Evolutionary conservation across 371 early-diverging fungal genomes (phyloP).

Genomic region (Lichtheimia corymbifera): DNA sequence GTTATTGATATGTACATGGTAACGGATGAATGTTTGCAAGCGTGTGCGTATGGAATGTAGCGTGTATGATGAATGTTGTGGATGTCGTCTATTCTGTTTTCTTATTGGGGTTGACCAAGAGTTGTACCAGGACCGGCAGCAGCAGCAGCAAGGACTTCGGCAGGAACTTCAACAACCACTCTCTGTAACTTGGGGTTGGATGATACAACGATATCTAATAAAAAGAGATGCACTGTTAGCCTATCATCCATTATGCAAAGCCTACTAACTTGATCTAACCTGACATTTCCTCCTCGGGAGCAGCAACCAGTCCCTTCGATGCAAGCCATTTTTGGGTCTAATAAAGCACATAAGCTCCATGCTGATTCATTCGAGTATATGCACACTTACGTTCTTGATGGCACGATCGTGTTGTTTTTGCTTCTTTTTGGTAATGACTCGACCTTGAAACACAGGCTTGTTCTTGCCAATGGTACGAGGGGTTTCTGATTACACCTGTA

Average conservation of each 20-base stretch:
- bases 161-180: slow-evolving; percentile 32
- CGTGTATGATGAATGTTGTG: too few species aligned
- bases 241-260: not conserved
- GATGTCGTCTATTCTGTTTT: not conserved
- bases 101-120: slow-evolving; percentile 38
- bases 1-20: slow-evolving; percentile 2
- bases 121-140: slow-evolving; percentile 51
- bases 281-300: slow-evolving; percentile 46
- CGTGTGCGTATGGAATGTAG: too few species aligned
- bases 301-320: slow-evolving; percentile 33
- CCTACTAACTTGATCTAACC: slow-evolving; percentile 13
- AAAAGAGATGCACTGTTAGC: not conserved
- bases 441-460: slow-evolving; percentile 11
- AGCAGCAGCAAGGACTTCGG: slow-evolving; percentile 44
- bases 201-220: slow-evolving; percentile 30
- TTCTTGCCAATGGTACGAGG: slow-evolving; percentile 3
- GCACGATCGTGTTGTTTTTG: slow-evolving; percentile 44
- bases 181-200: slow-evolving; percentile 30
- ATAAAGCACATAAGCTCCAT: not conserved
- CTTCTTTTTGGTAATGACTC: slow-evolving; percentile 47
- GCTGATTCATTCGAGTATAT: not conserved
- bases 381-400: slow-evolving; percentile 32
- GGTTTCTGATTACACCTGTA: too few species aligned
- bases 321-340: slow-evolving; percentile 41
- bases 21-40: too few species aligned